Conservation (phyloP, 805 yeast genomes). For the Barnettozyma californica region DNA sequence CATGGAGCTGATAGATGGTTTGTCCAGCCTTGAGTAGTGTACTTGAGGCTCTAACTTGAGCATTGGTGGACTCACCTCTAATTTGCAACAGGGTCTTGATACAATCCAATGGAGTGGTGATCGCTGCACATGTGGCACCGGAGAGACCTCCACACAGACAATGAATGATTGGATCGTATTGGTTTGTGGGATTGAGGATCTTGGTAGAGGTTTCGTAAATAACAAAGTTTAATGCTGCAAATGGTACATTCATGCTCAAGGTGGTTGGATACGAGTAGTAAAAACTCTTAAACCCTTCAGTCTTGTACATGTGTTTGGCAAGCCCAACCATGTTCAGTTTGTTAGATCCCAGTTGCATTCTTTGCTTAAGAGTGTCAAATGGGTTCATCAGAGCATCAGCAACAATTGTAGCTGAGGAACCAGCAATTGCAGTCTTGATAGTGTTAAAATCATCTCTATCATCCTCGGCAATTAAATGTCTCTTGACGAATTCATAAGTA, state of each 20-base stretch:
- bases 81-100: constrained; percentile 90
- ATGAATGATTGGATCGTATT: constrained; percentile 85
- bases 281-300: constrained; percentile 75
- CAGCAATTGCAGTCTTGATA: constrained; percentile 77
- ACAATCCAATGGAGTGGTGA: constrained; percentile 92
- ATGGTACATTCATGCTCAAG: constrained; percentile 84
- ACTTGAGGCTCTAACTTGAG: constrained; percentile 46
- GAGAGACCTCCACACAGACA: constrained; percentile 91
- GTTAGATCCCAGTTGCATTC: constrained; percentile 65
- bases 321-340: constrained; percentile 26
- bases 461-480: constrained; percentile 29
- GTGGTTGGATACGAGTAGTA: constrained; percentile 94
- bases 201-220: constrained; percentile 83
- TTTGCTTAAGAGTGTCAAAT: constrained; percentile 89
- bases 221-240: constrained; percentile 91
- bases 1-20: constrained; percentile 57
- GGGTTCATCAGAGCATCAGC: constrained; percentile 97
- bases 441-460: constrained; percentile 53
- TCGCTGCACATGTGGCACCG: constrained; percentile 92
- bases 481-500: constrained; percentile 76
- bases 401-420: constrained; percentile 87
- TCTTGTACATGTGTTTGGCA: constrained; percentile 44
- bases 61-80: constrained; percentile 46
- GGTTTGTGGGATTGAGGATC: constrained; percentile 67
- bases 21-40: constrained; percentile 69